Evolutionary conservation across 352 stramenopile genomes (phyloP).

Genomic region (Thraustochytrium sp.): DNA sequence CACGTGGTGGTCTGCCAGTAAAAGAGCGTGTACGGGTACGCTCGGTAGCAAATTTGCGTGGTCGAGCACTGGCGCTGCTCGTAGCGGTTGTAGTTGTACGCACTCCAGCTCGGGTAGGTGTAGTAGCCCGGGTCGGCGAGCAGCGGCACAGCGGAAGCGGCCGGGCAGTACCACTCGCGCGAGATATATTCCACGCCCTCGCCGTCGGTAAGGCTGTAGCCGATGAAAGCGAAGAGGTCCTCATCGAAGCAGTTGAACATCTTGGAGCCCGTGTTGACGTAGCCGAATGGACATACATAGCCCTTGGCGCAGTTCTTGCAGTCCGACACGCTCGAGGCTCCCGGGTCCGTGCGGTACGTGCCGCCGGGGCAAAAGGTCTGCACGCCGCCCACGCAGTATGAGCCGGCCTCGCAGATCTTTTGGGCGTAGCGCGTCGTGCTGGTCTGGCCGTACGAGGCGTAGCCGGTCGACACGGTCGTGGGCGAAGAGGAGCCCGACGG

Average conservation of each 20-base stretch:
- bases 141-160: background rate
- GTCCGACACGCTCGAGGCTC: background rate
- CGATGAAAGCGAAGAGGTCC: background rate
- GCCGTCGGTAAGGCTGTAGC: background rate
- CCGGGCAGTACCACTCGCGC: background rate
- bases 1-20: background rate
- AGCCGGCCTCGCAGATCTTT: background rate
- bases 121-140: background rate
- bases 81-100: background rate
- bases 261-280: background rate
- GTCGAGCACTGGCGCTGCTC: background rate
- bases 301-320: background rate
- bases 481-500: background rate
- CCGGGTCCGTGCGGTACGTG: background rate
- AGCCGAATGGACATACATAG: background rate
- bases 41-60: background rate
- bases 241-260: conserved; percentile 23
- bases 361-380: background rate
- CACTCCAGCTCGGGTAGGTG: background rate
- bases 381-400: background rate
- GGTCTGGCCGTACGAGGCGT: background rate
- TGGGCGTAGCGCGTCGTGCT: background rate
- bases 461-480: background rate
- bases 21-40: background rate
- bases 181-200: background rate